These are phyloP conservation scores for Populus hybrid DNA, from an alignment of 441 rosid genomes.

Conservation along the genomic window DNA sequence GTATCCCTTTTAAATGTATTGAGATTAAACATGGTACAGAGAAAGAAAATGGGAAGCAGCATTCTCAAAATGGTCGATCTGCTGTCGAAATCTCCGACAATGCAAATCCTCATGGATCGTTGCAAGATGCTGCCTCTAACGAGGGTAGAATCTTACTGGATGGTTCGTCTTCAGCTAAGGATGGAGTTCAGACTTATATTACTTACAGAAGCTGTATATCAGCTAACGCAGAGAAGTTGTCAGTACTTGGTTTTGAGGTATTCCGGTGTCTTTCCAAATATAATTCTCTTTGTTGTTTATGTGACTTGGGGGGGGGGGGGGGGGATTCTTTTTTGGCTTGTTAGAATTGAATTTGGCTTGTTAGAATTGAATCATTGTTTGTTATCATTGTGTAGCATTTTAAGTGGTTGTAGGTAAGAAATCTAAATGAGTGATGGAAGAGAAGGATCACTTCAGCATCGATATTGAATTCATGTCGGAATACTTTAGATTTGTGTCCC, in stretches of 20 bases:
- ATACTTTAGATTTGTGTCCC: too few relatives aligned
- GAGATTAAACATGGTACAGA: constrained; percentile 31
- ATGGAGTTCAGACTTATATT: constrained; percentile 47
- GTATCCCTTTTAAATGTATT: constrained; percentile 75
- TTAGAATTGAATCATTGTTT: too few relatives aligned
- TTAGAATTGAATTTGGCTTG: too few relatives aligned
- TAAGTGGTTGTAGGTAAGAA: too few relatives aligned
- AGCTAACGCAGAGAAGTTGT: constrained; percentile 62
- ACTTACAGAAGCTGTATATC: constrained; percentile 88
- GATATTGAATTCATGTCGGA: too few relatives aligned
- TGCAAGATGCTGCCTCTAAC: constrained; percentile 21
- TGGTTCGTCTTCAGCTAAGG: constrained; percentile 36
- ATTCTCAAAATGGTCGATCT: constrained; percentile 39
- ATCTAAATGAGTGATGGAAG: too few relatives aligned
- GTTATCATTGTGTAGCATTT: too few relatives aligned
- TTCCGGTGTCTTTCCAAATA: too few relatives aligned
- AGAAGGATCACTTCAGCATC: not conserved
- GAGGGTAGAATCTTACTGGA: constrained; percentile 46
- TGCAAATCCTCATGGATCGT: constrained; percentile 12
- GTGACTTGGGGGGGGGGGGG: too few relatives aligned
- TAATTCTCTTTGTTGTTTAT: too few relatives aligned
- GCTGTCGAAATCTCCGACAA: constrained; percentile 26
- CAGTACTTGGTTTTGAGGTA: constrained; percentile 67
- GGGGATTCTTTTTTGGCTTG: too few relatives aligned
- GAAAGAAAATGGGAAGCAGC: constrained; percentile 34